Conservation (phyloP, 306 rosid genomes). For the Inga leiocalycina region DNA sequence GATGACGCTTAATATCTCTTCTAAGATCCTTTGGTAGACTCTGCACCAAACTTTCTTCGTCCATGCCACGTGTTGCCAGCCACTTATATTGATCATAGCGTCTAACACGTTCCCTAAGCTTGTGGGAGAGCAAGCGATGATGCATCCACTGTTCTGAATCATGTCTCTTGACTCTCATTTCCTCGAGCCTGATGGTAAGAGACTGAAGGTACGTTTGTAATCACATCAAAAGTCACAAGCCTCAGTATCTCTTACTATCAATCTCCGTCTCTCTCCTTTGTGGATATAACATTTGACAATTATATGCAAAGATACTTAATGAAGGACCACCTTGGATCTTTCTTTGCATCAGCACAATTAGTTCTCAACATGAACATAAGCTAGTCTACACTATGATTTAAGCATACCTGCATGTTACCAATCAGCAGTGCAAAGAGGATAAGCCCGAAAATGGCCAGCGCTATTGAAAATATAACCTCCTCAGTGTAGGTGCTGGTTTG, state of each 20-base stretch:
- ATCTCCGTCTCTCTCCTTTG: slow-evolving; percentile 23
- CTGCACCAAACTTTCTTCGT: slow-evolving; percentile 86
- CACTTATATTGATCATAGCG: slow-evolving; percentile 98
- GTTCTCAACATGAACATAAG: background rate
- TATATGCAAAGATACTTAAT: slow-evolving; percentile 23
- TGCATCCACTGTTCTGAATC: slow-evolving; percentile 99
- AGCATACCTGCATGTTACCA: slow-evolving; percentile 98
- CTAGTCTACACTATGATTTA: slow-evolving; percentile 20
- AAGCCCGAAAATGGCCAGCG: slow-evolving; percentile 85
- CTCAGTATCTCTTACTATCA: slow-evolving; percentile 29
- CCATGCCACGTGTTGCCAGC: slow-evolving; percentile 98
- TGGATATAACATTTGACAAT: slow-evolving; percentile 22
- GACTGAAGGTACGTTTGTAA: slow-evolving; percentile 97
- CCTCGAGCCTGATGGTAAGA: slow-evolving; percentile 95
- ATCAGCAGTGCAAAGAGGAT: slow-evolving; percentile 97
- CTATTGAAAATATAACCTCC: slow-evolving; percentile 94
- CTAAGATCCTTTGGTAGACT: slow-evolving; percentile 97
- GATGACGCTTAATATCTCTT: slow-evolving; percentile 95
- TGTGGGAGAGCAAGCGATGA: slow-evolving; percentile 91
- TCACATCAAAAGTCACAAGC: slow-evolving; percentile 38
- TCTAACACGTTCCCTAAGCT: slow-evolving; percentile 91
- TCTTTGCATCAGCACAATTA: slow-evolving; percentile 14
- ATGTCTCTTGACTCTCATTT: slow-evolving; percentile 97
- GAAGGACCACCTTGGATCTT: slow-evolving; percentile 20
- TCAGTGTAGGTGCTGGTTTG: slow-evolving; percentile 87